Percentiles rank a stretch among this genome's conserved stretches.
These are phyloP conservation scores for Dichotomopilus funicola DNA, from an alignment of 2,329 filamentous ascomycete species.

Conservation along the genomic window DNA sequence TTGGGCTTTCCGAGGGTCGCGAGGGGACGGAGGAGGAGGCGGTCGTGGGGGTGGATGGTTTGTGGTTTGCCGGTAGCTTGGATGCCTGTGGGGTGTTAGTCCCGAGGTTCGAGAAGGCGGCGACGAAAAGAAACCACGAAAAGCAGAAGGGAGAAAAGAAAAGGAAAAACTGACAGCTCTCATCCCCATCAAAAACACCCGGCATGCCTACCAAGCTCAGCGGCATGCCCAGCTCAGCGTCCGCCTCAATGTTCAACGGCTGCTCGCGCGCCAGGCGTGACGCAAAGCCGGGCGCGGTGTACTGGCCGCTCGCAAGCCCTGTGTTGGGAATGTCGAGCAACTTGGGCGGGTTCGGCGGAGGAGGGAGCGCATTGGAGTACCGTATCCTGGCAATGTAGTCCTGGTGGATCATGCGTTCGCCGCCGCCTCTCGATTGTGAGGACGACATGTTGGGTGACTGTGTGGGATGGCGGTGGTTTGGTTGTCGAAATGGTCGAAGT, in stretches of 20 bases:
- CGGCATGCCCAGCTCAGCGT: conserved; percentile 96
- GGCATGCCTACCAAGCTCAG: conserved; percentile 93
- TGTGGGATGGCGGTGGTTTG: neutral
- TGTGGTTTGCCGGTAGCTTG: conserved; percentile 68
- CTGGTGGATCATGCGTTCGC: conserved; percentile 67
- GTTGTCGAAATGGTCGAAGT: neutral
- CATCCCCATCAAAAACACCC: conserved; percentile 89
- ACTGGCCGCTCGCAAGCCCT: conserved; percentile 77
- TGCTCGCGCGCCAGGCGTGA: conserved; percentile 85
- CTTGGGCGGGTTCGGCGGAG: conserved; percentile 90
- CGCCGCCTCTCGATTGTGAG: conserved; percentile 34
- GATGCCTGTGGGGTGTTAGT: conserved; percentile 54
- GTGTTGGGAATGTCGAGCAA: conserved; percentile 95
- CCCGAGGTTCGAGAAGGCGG: neutral
- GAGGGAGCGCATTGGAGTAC: conserved; percentile 92
- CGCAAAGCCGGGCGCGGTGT: conserved; percentile 84
- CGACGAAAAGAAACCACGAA: conserved; percentile 15
- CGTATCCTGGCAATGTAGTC: conserved; percentile 95
- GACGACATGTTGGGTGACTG: conserved; percentile 15
- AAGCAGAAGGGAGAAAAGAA: neutral
- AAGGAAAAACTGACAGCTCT: conserved; percentile 61
- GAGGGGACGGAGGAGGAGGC: conserved; percentile 73
- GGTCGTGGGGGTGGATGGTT: conserved; percentile 74
- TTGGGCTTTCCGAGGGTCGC: conserved; percentile 80
- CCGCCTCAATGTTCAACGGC: conserved; percentile 90